These are phyloP conservation scores for Candida koratica DNA, from an alignment of 805 yeast genomes.

Conservation along the genomic window DNA sequence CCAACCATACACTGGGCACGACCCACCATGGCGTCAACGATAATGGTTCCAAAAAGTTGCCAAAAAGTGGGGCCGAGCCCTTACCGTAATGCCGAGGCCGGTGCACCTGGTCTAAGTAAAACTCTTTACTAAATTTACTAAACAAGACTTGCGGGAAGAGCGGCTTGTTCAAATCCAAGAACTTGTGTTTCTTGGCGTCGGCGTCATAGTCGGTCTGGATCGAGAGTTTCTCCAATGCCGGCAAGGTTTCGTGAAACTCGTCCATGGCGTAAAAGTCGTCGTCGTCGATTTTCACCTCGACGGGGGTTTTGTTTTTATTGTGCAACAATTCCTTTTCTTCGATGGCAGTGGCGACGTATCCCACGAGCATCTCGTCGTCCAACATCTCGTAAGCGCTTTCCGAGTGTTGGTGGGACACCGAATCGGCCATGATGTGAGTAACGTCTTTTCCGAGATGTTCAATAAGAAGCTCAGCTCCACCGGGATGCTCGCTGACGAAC, in stretches of 20 bases:
- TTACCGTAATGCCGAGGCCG: constrained; percentile 97
- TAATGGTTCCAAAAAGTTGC: constrained; percentile 89
- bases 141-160: constrained; percentile 74
- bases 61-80: constrained; percentile 94
- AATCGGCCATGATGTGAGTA: constrained; percentile 75
- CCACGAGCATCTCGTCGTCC: constrained; percentile 75
- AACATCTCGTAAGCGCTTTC: constrained; percentile 83
- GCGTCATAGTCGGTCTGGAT: constrained; percentile 72
- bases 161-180: constrained; percentile 81
- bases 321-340: constrained; percentile 71
- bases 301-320: constrained; percentile 54
- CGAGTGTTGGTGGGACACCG: constrained; percentile 69
- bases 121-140: constrained; percentile 76
- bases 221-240: constrained; percentile 66
- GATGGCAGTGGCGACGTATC: constrained; percentile 74
- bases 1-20: constrained; percentile 84
- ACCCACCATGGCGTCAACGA: constrained; percentile 94
- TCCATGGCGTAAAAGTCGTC: constrained; percentile 27
- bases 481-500: constrained; percentile 71
- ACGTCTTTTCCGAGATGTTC: constrained; percentile 59
- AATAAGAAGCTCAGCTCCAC: constrained; percentile 54
- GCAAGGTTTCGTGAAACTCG: constrained; percentile 57
- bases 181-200: constrained; percentile 75
- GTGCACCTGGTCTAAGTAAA: constrained; percentile 93
- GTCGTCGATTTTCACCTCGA: constrained; percentile 45